These are phyloP conservation scores for Amphirosellinia nigrospora DNA, from an alignment of 495 filamentous ascomycete species.

Conservation along the genomic window DNA sequence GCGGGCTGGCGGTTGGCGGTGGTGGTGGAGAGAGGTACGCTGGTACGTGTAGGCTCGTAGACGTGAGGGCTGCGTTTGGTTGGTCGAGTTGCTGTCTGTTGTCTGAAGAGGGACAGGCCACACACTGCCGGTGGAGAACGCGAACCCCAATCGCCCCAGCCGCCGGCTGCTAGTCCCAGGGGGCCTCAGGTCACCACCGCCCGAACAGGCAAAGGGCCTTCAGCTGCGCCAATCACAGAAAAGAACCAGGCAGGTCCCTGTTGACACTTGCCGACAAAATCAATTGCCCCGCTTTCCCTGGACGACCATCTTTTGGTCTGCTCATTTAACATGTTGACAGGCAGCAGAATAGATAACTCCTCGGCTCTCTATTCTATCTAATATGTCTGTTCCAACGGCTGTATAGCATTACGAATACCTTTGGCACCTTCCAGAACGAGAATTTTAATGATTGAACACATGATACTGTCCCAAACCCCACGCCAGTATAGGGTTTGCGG, in stretches of 20 bases:
- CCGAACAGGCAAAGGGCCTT: constrained; percentile 15
- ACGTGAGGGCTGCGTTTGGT: constrained; percentile 35
- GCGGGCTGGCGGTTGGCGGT: constrained; percentile 31
- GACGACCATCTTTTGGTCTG: constrained; percentile 1
- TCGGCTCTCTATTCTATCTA: background rate
- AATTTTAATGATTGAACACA: background rate
- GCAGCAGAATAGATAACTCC: background rate
- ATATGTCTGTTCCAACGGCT: background rate
- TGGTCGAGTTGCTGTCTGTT: constrained; percentile 3
- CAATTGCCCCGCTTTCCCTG: constrained; percentile 23
- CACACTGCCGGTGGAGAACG: too few species aligned
- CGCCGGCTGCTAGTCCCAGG: constrained; percentile 9
- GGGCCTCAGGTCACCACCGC: constrained; percentile 18
- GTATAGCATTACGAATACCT: background rate
- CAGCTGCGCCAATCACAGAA: constrained; percentile 1
- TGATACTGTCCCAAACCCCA: background rate
- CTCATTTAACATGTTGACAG: background rate
- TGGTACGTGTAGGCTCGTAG: constrained; percentile 6
- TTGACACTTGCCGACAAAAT: constrained; percentile 23
- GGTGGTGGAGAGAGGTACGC: constrained; percentile 31
- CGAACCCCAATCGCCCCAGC: constrained; percentile 11
- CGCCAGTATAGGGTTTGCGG: background rate
- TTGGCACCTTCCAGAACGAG: background rate
- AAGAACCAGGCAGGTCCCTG: constrained; percentile 8
- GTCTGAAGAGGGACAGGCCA: constrained; percentile 7